Conservation (phyloP, 1,139 yeast genomes). For the Pichia sp. region DNA sequence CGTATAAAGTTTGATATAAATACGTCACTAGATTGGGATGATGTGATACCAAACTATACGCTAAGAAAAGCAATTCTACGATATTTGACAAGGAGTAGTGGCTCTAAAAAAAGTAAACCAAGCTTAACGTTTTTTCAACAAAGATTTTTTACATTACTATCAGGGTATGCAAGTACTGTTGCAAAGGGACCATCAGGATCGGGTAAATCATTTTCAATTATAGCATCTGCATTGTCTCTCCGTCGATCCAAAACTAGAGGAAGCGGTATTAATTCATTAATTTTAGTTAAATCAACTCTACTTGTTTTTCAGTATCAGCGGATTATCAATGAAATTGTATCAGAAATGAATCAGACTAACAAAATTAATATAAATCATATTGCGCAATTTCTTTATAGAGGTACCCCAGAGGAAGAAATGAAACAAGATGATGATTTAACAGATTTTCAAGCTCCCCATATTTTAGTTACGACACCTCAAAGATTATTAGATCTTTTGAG, state of each 20-base stretch:
- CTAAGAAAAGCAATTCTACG: conserved; percentile 16
- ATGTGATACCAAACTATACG: conserved; percentile 13
- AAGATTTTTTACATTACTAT: conserved; percentile 21
- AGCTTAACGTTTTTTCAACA: conserved; percentile 24
- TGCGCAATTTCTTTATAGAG: conserved; percentile 28
- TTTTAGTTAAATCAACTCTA: conserved; percentile 26
- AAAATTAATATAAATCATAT: conserved; percentile 10
- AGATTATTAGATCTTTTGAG: conserved; percentile 30
- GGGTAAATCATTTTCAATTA: conserved; percentile 26
- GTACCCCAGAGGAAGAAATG: conserved; percentile 20
- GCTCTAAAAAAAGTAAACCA: conserved; percentile 8
- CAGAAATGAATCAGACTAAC: conserved; percentile 3
- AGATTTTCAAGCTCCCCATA: conserved; percentile 25
- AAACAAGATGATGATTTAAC: conserved; percentile 22
- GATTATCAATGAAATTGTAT: conserved; percentile 14
- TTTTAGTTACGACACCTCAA: conserved; percentile 30
- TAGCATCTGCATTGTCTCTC: conserved; percentile 23
- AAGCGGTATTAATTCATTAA: conserved; percentile 24
- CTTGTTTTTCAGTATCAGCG: conserved; percentile 22
- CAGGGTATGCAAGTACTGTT: conserved; percentile 22
- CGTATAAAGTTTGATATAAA: conserved; percentile 21
- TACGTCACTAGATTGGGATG: conserved; percentile 13
- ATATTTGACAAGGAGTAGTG: conserved; percentile 10
- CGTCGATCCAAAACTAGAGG: conserved; percentile 21
- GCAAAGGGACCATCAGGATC: conserved; percentile 28